Evolutionary conservation across 371 early-diverging fungal genomes (phyloP), one percentile per base, ranked within the genome.

Genomic region (Synchytrium microbalum): DNA sequence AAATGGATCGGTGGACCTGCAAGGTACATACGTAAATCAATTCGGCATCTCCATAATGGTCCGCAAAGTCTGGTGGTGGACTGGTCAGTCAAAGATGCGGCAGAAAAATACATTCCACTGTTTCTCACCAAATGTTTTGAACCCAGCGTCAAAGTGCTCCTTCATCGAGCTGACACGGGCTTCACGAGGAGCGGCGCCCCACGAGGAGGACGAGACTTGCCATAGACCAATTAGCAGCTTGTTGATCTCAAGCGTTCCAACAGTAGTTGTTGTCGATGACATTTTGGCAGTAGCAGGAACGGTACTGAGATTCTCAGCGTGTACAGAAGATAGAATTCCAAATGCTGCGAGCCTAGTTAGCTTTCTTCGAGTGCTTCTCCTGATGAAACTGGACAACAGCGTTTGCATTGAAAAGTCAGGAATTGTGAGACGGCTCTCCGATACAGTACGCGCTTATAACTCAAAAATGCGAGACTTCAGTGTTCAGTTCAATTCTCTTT

Each of bases 131-230:
- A 60, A 27, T 10, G 54, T 61, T 28, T 14, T 61, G 61, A 32
- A 61, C 26, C 61, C 61, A 8, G 61, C 33, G 24, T 61, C 61
- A 32, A 32, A 61, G 61, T 61, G 27, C 38, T 61, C 27, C 46
- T 51, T 53, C 61, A 61, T 53, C 32, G 10, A 10, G 13, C 3
- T 3, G 14, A 61, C 61, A 3, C 38, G 38, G 14, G 2, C 38
- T 24, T 61, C 61, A 24, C 14, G 29, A 5, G 29, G 24, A 5
- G 61, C 38, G 14, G 25, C 10, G 10, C 61, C 61, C 61, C 61
- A 61, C 27, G 61, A 38, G 26, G 54, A 27, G 32, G 59, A 59
- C n/a, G 51, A 51, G 51, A 51, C 14, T 51, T 51, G 51, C 51
- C 51, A 51, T n/a, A 51, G 13, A 14, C 51, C 51, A n/a, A 51